These are phyloP conservation scores for Boletus vermiculosoides DNA, from an alignment of 768 basidiomycete genomes.

Conservation along the genomic window DNA sequence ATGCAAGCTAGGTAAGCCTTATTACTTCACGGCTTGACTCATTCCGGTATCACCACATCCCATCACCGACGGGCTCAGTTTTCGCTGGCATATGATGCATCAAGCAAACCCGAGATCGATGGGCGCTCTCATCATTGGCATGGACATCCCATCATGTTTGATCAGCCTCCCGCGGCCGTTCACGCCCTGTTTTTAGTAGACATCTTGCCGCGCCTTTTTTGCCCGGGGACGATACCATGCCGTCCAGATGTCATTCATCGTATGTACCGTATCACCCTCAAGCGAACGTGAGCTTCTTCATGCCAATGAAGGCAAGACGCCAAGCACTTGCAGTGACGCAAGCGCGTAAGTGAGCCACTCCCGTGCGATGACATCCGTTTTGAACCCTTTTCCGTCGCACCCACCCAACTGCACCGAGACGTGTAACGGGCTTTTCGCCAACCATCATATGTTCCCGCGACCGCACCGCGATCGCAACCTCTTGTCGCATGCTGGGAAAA, in stretches of 20 bases:
- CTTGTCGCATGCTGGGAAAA: conserved; percentile 1
- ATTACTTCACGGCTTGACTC: conserved; percentile 23
- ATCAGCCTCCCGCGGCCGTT: conserved; percentile 25
- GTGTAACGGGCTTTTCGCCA: conserved; percentile 12
- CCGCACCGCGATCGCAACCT: conserved; percentile 25
- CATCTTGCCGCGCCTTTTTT: conserved; percentile 10
- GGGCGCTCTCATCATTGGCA: conserved; percentile 14
- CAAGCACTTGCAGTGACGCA: conserved; percentile 5
- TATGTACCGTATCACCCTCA: neutral
- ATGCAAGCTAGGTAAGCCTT: conserved; percentile 15
- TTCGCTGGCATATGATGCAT: conserved; percentile 27
- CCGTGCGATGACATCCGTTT: neutral
- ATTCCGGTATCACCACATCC: conserved; percentile 13
- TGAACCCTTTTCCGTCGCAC: neutral
- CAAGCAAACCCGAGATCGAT: conserved; percentile 17
- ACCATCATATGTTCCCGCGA: conserved; percentile 23
- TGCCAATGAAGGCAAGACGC: neutral
- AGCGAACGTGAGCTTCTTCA: neutral
- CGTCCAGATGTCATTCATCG: conserved; percentile 1
- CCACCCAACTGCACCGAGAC: conserved; percentile 1
- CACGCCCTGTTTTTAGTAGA: conserved; percentile 18
- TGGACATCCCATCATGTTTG: conserved; percentile 15
- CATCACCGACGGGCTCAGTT: conserved; percentile 12
- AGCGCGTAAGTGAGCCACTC: conserved; percentile 4
- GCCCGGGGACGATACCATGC: conserved; percentile 2